These are phyloP conservation scores for Pascua guehoae DNA, from an alignment of 1,284 basidiomycete species.

Conservation along the genomic window DNA sequence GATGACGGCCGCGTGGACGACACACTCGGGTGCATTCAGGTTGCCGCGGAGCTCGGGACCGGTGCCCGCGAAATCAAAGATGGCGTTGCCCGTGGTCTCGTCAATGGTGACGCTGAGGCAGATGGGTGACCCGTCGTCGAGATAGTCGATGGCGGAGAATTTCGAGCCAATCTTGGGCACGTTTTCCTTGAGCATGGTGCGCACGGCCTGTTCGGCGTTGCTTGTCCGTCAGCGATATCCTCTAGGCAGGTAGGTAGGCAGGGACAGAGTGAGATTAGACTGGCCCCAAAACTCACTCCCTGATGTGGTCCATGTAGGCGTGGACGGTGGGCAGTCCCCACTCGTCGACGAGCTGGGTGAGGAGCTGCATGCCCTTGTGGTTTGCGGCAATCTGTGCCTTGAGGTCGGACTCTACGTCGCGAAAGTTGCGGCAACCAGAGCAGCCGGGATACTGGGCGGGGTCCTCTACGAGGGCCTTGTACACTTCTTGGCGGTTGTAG, in stretches of 20 bases:
- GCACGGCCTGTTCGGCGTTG: slow-evolving; percentile 86
- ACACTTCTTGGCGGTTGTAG: slow-evolving; percentile 71
- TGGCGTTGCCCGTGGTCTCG: slow-evolving; percentile 68
- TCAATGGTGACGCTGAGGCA: slow-evolving; percentile 76
- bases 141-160: slow-evolving; percentile 24
- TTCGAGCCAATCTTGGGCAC: slow-evolving; percentile 55
- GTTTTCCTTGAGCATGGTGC: slow-evolving; percentile 68
- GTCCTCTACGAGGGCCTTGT: slow-evolving; percentile 66
- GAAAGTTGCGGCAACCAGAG: slow-evolving; percentile 69
- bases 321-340: slow-evolving; percentile 84
- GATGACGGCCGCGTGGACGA: slow-evolving; percentile 88
- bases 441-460: slow-evolving; percentile 72
- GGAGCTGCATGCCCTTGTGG: slow-evolving; percentile 82
- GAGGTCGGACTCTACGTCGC: slow-evolving; percentile 88
- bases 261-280: too few species aligned
- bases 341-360: slow-evolving; percentile 71
- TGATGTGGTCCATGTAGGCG: slow-evolving; percentile 84
- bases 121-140: slow-evolving; percentile 84
- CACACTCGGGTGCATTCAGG: slow-evolving; percentile 81
- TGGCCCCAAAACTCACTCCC: background rate
- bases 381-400: slow-evolving; percentile 97
- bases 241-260: too few species aligned
- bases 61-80: slow-evolving; percentile 84
- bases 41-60: slow-evolving; percentile 86
- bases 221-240: slow-evolving; percentile 21